phyloP scores from a whole-genome alignment of 352 stramenopile species.

The Globisporangium cederbergense region DNA sequence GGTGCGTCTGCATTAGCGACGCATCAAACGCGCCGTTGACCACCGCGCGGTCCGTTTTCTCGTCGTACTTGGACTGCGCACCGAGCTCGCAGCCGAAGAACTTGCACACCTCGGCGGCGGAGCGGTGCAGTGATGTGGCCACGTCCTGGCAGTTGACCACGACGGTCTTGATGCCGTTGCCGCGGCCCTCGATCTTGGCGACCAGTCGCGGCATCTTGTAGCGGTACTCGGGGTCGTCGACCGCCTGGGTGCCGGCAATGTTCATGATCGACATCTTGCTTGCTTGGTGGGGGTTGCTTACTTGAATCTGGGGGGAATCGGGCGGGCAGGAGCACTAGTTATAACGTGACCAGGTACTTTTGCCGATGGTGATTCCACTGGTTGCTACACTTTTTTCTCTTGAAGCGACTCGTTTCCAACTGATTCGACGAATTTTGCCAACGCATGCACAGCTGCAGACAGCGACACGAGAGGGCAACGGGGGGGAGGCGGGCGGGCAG shows the following conservation, averaged over 20 bases:
- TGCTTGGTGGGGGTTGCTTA: background rate
- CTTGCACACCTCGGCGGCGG: conserved; percentile 96
- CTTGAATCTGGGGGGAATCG: conserved; percentile 2
- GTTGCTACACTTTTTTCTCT: conserved; percentile 64
- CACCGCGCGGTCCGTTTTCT: conserved; percentile 94
- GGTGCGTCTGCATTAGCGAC: conserved; percentile 91
- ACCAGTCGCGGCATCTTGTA: conserved; percentile 99
- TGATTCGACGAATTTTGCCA: conserved; percentile 76
- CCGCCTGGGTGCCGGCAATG: conserved; percentile 84
- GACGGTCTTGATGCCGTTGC: conserved; percentile 99
- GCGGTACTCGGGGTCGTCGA: conserved; percentile 95
- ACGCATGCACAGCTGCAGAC: conserved; percentile 79
- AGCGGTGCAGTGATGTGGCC: conserved; percentile 91
- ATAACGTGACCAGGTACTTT: conserved; percentile 36
- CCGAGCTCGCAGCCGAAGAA: conserved; percentile 99
- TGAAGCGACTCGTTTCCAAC: conserved; percentile 78
- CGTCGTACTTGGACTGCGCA: conserved; percentile 97
- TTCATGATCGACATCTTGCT: conserved; percentile 86
- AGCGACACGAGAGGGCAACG: conserved; percentile 14
- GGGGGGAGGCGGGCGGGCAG: background rate
- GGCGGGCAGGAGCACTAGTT: conserved; percentile 7
- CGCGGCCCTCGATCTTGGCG: conserved; percentile 97
- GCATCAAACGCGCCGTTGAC: conserved; percentile 97
- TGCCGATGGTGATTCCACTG: conserved; percentile 22
- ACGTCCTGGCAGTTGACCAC: conserved; percentile 98